Evolutionary conservation across 768 basidiomycete species (phyloP), one percentile per base, ranked within the genome.

Genomic region (Russula olivacea): DNA sequence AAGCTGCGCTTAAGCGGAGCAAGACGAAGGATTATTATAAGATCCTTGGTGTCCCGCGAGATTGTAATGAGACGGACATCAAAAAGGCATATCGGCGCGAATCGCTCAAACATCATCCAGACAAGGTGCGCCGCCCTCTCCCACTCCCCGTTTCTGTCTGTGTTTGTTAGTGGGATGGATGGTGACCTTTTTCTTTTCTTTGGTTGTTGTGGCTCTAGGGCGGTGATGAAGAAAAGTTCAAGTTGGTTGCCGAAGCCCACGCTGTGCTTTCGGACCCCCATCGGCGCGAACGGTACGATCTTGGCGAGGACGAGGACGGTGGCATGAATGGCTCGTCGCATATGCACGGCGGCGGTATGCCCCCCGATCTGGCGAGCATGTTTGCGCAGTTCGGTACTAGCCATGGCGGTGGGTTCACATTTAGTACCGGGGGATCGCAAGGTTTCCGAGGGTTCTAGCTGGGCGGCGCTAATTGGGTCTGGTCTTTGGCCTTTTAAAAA

Each of bases 161-260:
- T n/a, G n/a, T n/a, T 14, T 5, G 4, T 17, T 6, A 5, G 36
- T 15, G 15, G 5, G 12, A 38, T 15, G 38, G 38, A 2, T 0
- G 15, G 38, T 38, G 38, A 14, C 38, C 4, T 51, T 34, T 32
- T 51, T 30, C 7, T 32, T 34, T 30, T 9, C n/a, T 34, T 28
- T 28, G 2, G 28, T 28, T 28, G 28, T 28, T 28, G 3, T 34
- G 10, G 1, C 6, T 32, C 9, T 23, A 91, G 86, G 93, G 95
- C 30, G 95, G 95, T 32, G 91, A 93, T 71, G 94, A 96, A 69
- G 96, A 97, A 71, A 89, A 91, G 69, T 98, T 98, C 83, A 97
- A 98, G 74, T 80, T 93, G 23, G 86, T 92, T 34, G 84, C 79
- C 0, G 93, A 93, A 73, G 90, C 91, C 2, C 80, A 94, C 65